A percentile compares a stretch with the other conserved stretches of the same genome.
Evolutionary conservation across 129 eudicot genomes (phyloP).

Genomic region (Silybum marianum): DNA sequence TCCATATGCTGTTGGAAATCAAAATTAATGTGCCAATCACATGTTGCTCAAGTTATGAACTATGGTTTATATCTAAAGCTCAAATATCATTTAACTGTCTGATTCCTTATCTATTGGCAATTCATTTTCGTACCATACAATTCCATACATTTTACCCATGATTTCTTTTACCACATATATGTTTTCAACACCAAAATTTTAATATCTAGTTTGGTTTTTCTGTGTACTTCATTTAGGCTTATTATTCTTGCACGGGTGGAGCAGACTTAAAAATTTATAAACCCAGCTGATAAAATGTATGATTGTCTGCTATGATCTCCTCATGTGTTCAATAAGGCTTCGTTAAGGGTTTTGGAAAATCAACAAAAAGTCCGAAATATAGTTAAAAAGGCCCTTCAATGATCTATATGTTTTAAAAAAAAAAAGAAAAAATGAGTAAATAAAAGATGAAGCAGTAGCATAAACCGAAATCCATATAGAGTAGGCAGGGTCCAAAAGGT

Average conservation of each 20-base stretch:
- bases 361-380: not conserved
- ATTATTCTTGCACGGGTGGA: not conserved
- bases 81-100: not conserved
- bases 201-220: not conserved
- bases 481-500: not conserved
- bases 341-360: not conserved
- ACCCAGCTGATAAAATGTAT: not conserved
- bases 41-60: no score
- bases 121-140: not conserved
- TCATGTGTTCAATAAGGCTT: not conserved
- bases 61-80: not conserved
- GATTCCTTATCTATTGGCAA: not conserved
- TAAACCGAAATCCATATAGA: not conserved
- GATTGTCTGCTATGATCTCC: not conserved
- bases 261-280: not conserved
- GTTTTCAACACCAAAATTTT: not conserved
- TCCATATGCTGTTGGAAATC: not conserved
- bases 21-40: not conserved
- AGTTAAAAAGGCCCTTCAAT: not conserved
- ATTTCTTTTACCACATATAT: not conserved
- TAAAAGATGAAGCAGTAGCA: not conserved
- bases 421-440: not conserved
- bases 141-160: not conserved
- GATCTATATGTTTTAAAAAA: not conserved
- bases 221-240: not conserved